phyloP scores from a whole-genome alignment of 2,329 filamentous ascomycete genomes.

The Shiraia sp. region DNA sequence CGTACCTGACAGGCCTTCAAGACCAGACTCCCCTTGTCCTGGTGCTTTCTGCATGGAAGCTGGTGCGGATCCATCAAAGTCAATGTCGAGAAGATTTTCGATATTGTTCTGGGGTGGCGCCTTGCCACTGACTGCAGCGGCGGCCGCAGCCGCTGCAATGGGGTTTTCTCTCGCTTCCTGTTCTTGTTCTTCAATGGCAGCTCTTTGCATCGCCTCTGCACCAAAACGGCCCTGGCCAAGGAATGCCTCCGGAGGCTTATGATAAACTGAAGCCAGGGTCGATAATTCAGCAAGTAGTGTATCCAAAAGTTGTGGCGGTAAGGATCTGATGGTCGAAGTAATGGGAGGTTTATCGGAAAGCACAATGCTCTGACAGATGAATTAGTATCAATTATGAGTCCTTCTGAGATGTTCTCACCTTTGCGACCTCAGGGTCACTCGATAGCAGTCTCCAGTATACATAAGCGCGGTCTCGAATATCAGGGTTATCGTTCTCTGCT shows the following conservation, averaged over 20 bases:
- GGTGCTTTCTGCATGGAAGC: conserved; percentile 77
- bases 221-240: conserved; percentile 93
- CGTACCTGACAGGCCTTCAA: conserved; percentile 64
- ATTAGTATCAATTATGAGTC: neutral
- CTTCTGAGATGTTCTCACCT: conserved; percentile 56
- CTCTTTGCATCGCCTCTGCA: conserved; percentile 90
- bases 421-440: conserved; percentile 86
- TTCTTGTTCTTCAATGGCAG: conserved; percentile 93
- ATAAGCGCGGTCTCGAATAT: conserved; percentile 95
- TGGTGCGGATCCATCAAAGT: conserved; percentile 90
- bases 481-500: conserved; percentile 93
- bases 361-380: conserved; percentile 68
- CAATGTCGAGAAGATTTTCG: conserved; percentile 94
- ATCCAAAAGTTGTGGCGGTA: conserved; percentile 82
- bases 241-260: conserved; percentile 98
- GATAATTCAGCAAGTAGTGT: conserved; percentile 90
- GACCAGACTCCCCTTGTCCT: conserved; percentile 51
- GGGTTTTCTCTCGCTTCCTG: conserved; percentile 93
- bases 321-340: conserved; percentile 86
- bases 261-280: conserved; percentile 94
- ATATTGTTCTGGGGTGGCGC: conserved; percentile 71
- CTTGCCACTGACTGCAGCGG: conserved; percentile 61
- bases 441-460: conserved; percentile 98
- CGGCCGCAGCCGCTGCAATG: conserved; percentile 80
- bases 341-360: conserved; percentile 95